A percentile compares a stretch with the other conserved stretches of the same genome.
Evolutionary conservation across 768 basidiomycete species (phyloP).

Genomic region (Boletus barrowsii): DNA sequence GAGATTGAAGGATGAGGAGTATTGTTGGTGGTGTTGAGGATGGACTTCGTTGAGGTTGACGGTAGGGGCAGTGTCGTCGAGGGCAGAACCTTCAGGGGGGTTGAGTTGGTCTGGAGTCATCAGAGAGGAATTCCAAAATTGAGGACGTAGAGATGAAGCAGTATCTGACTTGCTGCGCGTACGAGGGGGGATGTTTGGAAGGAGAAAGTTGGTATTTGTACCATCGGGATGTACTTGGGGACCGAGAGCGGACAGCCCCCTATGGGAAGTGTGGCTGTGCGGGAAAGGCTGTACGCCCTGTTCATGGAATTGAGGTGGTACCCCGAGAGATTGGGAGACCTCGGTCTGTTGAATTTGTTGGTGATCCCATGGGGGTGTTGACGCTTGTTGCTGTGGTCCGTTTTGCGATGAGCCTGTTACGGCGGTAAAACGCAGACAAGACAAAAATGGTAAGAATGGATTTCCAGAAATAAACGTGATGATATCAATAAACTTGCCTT

Average conservation of each 20-base stretch:
- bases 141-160: conserved; percentile 46
- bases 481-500: conserved; percentile 45
- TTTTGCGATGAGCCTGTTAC: conserved; percentile 31
- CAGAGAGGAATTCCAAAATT: conserved; percentile 46
- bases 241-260: conserved; percentile 36
- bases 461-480: conserved; percentile 33
- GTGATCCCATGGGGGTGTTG: conserved; percentile 35
- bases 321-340: conserved; percentile 28
- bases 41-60: conserved; percentile 30
- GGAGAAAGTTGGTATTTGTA: conserved; percentile 38
- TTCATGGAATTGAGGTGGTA: conserved; percentile 26
- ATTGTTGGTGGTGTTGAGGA: conserved; percentile 27
- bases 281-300: conserved; percentile 30
- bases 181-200: conserved; percentile 40
- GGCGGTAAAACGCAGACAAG: conserved; percentile 25
- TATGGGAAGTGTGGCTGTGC: conserved; percentile 35
- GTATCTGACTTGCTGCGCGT: conserved; percentile 62
- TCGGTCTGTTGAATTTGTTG: conserved; percentile 37
- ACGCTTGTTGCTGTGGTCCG: conserved; percentile 31
- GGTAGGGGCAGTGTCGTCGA: conserved; percentile 36
- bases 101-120: conserved; percentile 37
- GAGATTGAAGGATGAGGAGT: conserved; percentile 28
- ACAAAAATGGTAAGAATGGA: conserved; percentile 29
- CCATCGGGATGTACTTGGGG: conserved; percentile 31
- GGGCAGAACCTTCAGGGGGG: conserved; percentile 35